These are phyloP conservation scores for Thalassiosira livingstoniorum DNA, from an alignment of 352 stramenopile species.

Conservation along the genomic window DNA sequence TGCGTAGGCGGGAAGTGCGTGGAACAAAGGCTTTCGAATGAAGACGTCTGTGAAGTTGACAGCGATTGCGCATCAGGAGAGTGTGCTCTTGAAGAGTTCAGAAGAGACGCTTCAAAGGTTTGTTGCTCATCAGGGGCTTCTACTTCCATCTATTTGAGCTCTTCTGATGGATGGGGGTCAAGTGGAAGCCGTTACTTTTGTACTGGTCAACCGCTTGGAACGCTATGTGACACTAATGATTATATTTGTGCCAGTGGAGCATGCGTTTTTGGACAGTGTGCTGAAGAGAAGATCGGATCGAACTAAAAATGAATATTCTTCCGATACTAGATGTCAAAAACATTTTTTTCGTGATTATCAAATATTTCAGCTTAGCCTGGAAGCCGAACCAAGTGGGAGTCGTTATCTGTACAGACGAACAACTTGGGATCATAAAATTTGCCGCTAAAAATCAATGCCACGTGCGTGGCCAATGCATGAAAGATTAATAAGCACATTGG, in stretches of 20 bases:
- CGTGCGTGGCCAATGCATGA: no score
- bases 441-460: no score
- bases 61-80: neutral
- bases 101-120: neutral
- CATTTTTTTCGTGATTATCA: no score
- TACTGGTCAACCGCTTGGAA: conserved; percentile 1
- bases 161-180: neutral
- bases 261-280: neutral
- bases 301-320: neutral
- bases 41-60: neutral
- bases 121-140: conserved; percentile 1
- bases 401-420: no score
- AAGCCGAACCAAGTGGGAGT: no score
- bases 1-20: neutral
- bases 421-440: no score
- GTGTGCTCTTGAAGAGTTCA: conserved; percentile 1
- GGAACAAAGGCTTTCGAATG: neutral
- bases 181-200: neutral
- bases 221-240: neutral
- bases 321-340: no score
- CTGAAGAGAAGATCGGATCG: neutral
- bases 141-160: neutral
- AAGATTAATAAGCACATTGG: no score
- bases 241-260: conserved; percentile 6
- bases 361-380: no score